Base-by-base conservation (phyloP, 2,329 filamentous ascomycete species). In the Fusarium globosum region DNA sequence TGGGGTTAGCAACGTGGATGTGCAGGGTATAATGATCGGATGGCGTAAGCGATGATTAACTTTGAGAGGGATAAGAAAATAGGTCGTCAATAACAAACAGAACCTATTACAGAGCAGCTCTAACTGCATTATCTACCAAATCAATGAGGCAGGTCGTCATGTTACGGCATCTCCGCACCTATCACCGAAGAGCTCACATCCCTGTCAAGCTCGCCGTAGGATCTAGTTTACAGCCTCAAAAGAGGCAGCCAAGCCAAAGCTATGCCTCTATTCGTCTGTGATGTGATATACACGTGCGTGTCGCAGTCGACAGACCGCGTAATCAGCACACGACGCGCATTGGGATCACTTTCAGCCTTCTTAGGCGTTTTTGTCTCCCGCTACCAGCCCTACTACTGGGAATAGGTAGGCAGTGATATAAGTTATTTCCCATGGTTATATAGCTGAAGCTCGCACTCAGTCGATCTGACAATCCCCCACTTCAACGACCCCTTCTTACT, bases 1-100 rank as follows among this genome's bases (percentile, higher is more conserved):
- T 26, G 35, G 28, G 48, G 35, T 52, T 36, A 36, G 21, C 26
- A 38, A 38, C 48, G 33, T 42, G 28, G 39, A 43, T 59, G 14
- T 30, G 20, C 49, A 49, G 42, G 36, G 58, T 15, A 35, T 51
- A 51, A 57, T 41, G 35, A 45, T 30, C 28, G 39, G 39, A 71
- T 71, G 69, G 60, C 70, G 61, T 73, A 73, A 73, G 70, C 70
- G 61, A 70, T 58, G 52, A 45, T 48, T 28, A 18, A n/a, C 16
- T 65, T 38, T 41, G 33, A 26, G 51, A 35, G 18, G 52, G 30
- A 56, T 41, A 53, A 43, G 56, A 45, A 33, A 56, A 58, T 43
- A 43, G 33, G 48, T 28, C 53, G 28, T 26, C 36, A 51, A 57
- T 57, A 65, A 52, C 26, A 65, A 38, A 11, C 26, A 23, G 23